A percentile compares a stretch with the other conserved stretches of the same genome.
Evolutionary conservation across 1,284 basidiomycete genomes (phyloP).

Genomic region (Ustilago lituana): DNA sequence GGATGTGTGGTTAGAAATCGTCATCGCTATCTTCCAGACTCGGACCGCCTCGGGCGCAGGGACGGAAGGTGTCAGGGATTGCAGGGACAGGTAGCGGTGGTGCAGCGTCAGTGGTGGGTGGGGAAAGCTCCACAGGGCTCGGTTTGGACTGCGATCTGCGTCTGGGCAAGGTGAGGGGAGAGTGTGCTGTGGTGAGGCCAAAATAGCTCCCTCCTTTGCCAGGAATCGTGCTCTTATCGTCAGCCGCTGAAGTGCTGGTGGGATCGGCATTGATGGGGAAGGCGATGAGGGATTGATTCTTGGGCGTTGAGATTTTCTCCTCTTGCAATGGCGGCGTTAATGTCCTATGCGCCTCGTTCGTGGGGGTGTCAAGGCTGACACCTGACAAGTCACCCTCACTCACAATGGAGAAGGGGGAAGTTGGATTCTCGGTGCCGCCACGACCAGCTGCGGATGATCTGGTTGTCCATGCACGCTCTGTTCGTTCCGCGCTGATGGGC

Average conservation of each 20-base stretch:
- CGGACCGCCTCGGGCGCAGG: too few species aligned
- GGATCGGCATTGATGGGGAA: too few species aligned
- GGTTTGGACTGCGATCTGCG: conserved; percentile 15
- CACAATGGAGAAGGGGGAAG: conserved; percentile 5
- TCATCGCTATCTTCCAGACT: conserved; percentile 20
- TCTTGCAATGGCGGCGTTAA: too few species aligned
- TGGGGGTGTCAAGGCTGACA: conserved; percentile 17
- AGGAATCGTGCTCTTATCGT: background rate
- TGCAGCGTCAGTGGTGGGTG: background rate
- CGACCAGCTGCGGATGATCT: background rate
- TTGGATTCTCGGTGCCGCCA: background rate
- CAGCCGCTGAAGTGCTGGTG: too few species aligned
- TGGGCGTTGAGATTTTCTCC: too few species aligned
- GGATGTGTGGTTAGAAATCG: conserved; percentile 7
- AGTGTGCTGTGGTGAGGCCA: conserved; percentile 21
- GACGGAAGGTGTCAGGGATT: too few species aligned
- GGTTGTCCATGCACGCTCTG: background rate
- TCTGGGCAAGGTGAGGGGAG: conserved; percentile 12
- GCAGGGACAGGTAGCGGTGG: too few species aligned
- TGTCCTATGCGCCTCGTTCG: background rate
- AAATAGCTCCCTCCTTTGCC: conserved; percentile 5
- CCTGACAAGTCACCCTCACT: conserved; percentile 21
- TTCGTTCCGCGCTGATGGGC: background rate
- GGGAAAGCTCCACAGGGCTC: conserved; percentile 1
- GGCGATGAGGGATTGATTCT: background rate